phyloP scores from a whole-genome alignment of 1,284 basidiomycete genomes.

The Leccinum pachyderme region DNA sequence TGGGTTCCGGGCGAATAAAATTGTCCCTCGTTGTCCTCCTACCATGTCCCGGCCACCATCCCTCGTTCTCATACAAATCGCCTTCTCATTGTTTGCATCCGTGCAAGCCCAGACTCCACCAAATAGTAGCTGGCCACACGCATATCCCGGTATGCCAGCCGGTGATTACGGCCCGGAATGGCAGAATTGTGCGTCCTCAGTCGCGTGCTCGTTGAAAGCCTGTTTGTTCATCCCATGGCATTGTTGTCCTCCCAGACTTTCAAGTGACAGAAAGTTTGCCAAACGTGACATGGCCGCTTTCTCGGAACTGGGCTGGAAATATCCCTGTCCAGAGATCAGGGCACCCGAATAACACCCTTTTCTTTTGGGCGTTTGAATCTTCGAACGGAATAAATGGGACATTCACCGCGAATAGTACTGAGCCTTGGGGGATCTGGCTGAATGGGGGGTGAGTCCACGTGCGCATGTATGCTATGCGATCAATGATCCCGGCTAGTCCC shows the following conservation, averaged over 20 bases:
- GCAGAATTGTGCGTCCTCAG: conserved; percentile 52
- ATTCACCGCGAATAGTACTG: conserved; percentile 43
- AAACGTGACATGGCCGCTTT: conserved; percentile 58
- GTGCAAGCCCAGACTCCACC: conserved; percentile 13
- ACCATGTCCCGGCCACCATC: conserved; percentile 10
- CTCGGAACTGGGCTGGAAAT: conserved; percentile 65
- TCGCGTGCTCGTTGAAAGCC: neutral
- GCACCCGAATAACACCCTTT: conserved; percentile 63
- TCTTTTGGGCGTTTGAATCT: conserved; percentile 68
- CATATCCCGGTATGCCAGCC: conserved; percentile 29
- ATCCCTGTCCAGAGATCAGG: conserved; percentile 58
- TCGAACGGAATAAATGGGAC: conserved; percentile 44
- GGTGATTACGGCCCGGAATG: conserved; percentile 55
- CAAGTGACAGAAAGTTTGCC: conserved; percentile 55
- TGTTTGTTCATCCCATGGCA: conserved; percentile 38
- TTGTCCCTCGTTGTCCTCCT: neutral
- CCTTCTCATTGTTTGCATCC: neutral
- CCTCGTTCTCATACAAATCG: conserved; percentile 5
- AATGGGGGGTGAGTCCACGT: conserved; percentile 58
- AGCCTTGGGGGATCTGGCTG: conserved; percentile 74
- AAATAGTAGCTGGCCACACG: conserved; percentile 27
- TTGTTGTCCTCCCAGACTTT: conserved; percentile 43
- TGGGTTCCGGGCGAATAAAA: neutral
- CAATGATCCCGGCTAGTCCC: conserved; percentile 42
- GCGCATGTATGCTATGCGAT: neutral